These are phyloP conservation scores for Glonium stellatum DNA, from an alignment of 495 filamentous ascomycete genomes.

Conservation along the genomic window DNA sequence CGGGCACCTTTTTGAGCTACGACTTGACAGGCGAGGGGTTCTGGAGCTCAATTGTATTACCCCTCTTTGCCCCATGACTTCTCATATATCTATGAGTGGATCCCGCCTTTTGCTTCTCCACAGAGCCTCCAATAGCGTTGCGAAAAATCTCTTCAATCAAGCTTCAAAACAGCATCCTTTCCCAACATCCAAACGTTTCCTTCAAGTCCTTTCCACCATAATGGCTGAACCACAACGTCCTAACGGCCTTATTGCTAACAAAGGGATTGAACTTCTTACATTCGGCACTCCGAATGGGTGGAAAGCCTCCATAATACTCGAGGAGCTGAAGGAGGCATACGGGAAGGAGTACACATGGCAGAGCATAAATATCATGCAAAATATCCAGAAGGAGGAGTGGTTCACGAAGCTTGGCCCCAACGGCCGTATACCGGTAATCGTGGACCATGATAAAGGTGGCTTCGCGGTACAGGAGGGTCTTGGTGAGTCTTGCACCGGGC, in stretches of 20 bases:
- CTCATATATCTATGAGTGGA: neutral
- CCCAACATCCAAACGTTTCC: slow-evolving; percentile 14
- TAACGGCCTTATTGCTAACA: slow-evolving; percentile 48
- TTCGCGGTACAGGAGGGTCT: slow-evolving; percentile 31
- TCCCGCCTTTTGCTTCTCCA: neutral
- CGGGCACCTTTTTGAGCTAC: neutral
- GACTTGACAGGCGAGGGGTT: neutral
- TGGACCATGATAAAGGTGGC: slow-evolving; percentile 35
- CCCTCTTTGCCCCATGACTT: neutral
- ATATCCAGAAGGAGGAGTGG: slow-evolving; percentile 38
- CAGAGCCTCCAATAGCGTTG: neutral
- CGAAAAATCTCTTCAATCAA: neutral
- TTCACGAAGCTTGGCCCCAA: slow-evolving; percentile 35
- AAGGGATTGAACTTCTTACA: slow-evolving; percentile 51
- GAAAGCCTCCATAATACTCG: slow-evolving; percentile 35
- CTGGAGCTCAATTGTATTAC: slow-evolving; percentile 1
- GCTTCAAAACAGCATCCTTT: neutral
- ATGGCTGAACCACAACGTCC: slow-evolving; percentile 32
- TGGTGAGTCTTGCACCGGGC: slow-evolving; percentile 13
- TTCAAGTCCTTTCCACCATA: slow-evolving; percentile 11
- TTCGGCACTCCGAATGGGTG: slow-evolving; percentile 28
- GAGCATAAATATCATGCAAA: slow-evolving; percentile 32
- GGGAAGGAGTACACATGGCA: slow-evolving; percentile 36
- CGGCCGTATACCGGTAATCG: slow-evolving; percentile 36
- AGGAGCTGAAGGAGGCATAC: slow-evolving; percentile 38